Evolutionary conservation across 2,329 filamentous ascomycete genomes (phyloP).

Genomic region (Beauveria sp.): DNA sequence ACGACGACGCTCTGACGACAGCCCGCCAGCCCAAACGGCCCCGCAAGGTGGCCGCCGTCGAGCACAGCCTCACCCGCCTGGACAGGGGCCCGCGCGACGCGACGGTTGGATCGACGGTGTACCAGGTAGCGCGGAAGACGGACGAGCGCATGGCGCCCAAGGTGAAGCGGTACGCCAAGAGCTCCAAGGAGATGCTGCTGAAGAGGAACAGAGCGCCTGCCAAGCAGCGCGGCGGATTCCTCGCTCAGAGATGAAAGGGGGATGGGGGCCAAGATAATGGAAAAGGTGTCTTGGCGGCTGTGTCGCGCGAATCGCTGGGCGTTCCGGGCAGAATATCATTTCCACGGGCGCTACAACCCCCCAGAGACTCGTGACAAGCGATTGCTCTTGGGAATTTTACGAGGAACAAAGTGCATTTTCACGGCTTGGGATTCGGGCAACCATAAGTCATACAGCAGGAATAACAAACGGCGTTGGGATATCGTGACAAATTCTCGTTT

Average conservation of each 20-base stretch:
- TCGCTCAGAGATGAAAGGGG: slow-evolving; percentile 21
- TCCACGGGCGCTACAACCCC: too few relatives aligned
- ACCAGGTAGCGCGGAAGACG: slow-evolving; percentile 38
- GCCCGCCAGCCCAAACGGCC: slow-evolving; percentile 28
- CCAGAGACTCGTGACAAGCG: too few relatives aligned
- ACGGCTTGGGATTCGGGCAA: background rate
- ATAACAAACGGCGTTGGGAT: background rate
- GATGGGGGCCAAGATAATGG: background rate
- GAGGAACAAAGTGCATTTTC: background rate
- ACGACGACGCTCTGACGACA: slow-evolving; percentile 15
- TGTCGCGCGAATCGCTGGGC: too few relatives aligned
- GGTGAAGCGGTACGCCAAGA: slow-evolving; percentile 33
- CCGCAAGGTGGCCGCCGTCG: slow-evolving; percentile 35
- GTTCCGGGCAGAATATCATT: too few relatives aligned
- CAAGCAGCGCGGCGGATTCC: slow-evolving; percentile 34
- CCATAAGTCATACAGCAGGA: background rate
- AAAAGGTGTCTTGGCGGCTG: too few relatives aligned
- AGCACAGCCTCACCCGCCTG: slow-evolving; percentile 30
- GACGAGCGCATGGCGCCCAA: slow-evolving; percentile 43
- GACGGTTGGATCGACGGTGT: slow-evolving; percentile 46
- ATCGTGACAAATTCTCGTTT: background rate
- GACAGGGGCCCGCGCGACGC: slow-evolving; percentile 37
- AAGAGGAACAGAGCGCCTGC: slow-evolving; percentile 34
- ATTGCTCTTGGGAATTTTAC: too few relatives aligned
- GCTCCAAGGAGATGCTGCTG: slow-evolving; percentile 37